These are phyloP conservation scores for Ogataea naganishii DNA, from an alignment of 805 yeast species.

Conservation along the genomic window DNA sequence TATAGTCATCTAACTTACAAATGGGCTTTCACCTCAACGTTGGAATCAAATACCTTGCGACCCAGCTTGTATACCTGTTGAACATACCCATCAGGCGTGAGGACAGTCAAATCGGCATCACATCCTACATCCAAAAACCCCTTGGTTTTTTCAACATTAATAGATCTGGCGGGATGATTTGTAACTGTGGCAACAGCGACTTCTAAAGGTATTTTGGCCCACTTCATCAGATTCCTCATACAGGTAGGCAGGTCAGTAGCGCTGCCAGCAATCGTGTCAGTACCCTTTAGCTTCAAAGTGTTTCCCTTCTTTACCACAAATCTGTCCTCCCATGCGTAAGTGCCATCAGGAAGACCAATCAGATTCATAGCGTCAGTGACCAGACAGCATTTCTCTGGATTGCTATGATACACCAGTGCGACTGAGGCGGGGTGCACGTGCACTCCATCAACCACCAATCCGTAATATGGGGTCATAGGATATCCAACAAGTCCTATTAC, in stretches of 20 bases:
- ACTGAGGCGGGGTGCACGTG: conserved; percentile 51
- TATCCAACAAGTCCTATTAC: conserved; percentile 39
- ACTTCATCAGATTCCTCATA: conserved; percentile 37
- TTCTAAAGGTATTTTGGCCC: conserved; percentile 40
- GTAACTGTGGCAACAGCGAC: conserved; percentile 51
- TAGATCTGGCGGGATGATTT: conserved; percentile 42
- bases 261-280: conserved; percentile 53
- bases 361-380: conserved; percentile 54
- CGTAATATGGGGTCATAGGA: conserved; percentile 35
- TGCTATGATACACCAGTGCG: conserved; percentile 38
- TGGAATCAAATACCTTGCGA: conserved; percentile 15
- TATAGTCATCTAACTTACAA: too few relatives aligned
- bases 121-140: conserved; percentile 45
- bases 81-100: conserved; percentile 34
- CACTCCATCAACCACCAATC: conserved; percentile 49
- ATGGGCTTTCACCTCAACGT: too few relatives aligned
- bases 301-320: conserved; percentile 39
- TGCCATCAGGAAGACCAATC: conserved; percentile 50
- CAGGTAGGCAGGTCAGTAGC: conserved; percentile 48
- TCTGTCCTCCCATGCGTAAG: conserved; percentile 41
- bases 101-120: conserved; percentile 47
- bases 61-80: conserved; percentile 46
- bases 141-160: conserved; percentile 32
- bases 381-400: conserved; percentile 44
- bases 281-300: conserved; percentile 38